Evolutionary conservation across 768 basidiomycete species (phyloP), one percentile per base, ranked within the genome.

Genomic region (Russula griseocarnosa): DNA sequence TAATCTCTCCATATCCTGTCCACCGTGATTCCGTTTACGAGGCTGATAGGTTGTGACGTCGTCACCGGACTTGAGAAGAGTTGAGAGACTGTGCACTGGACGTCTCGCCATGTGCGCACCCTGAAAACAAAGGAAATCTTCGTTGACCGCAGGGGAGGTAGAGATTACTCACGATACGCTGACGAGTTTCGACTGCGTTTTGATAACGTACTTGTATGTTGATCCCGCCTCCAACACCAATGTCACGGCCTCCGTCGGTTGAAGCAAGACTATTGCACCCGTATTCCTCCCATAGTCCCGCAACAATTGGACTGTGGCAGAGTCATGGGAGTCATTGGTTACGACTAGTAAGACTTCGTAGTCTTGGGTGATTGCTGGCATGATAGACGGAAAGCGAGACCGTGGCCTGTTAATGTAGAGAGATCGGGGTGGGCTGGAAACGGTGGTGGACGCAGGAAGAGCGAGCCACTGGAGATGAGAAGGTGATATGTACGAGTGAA

Each of bases 321-420:
- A 80, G 70, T 86, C 83, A 69, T 78, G 81, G 18, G 85, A 86
- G 69, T 88, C 87, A 73, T 88, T 89, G 55, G 81, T 82, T 72
- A 89, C 81, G 71, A 85, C 84, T 72, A 88, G 82, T 60, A 83
- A 77, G 71, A 88, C 80, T 70, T 87, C 86, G 75, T 86, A 87
- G 64, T 71, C 72, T 73, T 85, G 80, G 16, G 83, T 77, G 68
- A 79, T 75, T 32, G 79, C 81, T 63, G 87, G 87, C 87, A 88
- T 88, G 68, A 67, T 63, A 61, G 59, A 58, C 61, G 65, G 60
- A 62, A 47, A 51, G 32, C 22, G 40, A 49, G 52, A 63, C 85
- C 86, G 85, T 69, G 67, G 62, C 52, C 52, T 28, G 28, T 64
- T 63, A 58, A 65, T 62, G 53, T 62, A 44, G 50, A 34, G 40